These are phyloP conservation scores for Paradendryphiella salina DNA, from an alignment of 2,329 filamentous ascomycete species.

Conservation along the genomic window DNA sequence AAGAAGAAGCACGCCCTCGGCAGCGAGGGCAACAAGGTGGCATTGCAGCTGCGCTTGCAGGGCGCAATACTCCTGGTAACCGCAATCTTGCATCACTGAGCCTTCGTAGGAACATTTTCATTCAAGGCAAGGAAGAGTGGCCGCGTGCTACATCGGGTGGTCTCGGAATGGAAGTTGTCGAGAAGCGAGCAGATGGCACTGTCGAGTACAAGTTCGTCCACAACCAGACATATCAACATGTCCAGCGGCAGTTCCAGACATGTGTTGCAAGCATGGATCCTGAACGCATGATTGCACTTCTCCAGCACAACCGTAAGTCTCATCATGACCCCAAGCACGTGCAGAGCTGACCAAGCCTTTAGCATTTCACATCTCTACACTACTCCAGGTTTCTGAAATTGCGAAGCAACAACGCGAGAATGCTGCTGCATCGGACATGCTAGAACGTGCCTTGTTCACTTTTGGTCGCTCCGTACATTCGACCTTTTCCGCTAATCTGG, in stretches of 20 bases:
- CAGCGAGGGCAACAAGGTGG: constrained; percentile 62
- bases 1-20: constrained; percentile 56
- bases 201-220: constrained; percentile 79
- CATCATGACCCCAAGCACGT: neutral
- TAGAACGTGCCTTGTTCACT: constrained; percentile 88
- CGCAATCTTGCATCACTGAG: constrained; percentile 71
- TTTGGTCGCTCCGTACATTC: constrained; percentile 89
- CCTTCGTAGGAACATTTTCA: constrained; percentile 76
- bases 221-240: constrained; percentile 69
- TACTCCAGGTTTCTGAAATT: constrained; percentile 92
- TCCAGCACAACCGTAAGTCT: constrained; percentile 65
- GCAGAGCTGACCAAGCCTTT: constrained; percentile 22
- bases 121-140: constrained; percentile 87
- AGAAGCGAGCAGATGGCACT: constrained; percentile 60
- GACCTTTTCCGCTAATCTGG: constrained; percentile 74
- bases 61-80: constrained; percentile 57
- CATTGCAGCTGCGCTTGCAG: constrained; percentile 60
- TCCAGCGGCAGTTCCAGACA: constrained; percentile 75
- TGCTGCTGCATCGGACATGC: constrained; percentile 79
- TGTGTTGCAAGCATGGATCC: constrained; percentile 85
- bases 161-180: constrained; percentile 74
- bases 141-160: constrained; percentile 77
- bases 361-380: constrained; percentile 88
- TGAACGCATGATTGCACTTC: constrained; percentile 75
- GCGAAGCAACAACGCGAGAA: constrained; percentile 90